Evolutionary conservation across 1,139 yeast species (phyloP).

Genomic region (Scheffersomyces lignicola): DNA sequence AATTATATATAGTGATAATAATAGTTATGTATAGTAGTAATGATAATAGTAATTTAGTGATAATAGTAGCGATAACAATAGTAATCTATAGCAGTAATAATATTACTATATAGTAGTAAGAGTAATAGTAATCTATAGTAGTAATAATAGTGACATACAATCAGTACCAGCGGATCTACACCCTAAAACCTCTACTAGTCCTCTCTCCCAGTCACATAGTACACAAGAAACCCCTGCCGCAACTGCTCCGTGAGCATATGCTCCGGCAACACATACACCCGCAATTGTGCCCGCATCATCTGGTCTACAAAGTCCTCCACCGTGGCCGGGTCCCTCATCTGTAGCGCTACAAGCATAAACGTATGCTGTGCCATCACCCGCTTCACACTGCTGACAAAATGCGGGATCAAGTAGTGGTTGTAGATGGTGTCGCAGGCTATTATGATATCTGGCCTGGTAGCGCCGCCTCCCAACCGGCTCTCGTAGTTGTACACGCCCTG

Average conservation of each 20-base stretch:
- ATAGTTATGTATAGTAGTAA: no score
- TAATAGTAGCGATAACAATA: no score
- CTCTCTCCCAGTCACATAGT: conserved; percentile 21
- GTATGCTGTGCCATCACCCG: conserved; percentile 32
- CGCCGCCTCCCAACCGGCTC: conserved; percentile 7
- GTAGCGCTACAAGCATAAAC: conserved; percentile 49
- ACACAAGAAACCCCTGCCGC: conserved; percentile 45
- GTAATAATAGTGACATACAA: no score
- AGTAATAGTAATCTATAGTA: no score
- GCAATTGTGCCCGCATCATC: conserved; percentile 18
- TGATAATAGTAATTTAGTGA: no score
- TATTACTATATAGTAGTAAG: no score
- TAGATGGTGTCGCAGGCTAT: conserved; percentile 73
- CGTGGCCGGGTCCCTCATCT: conserved; percentile 55
- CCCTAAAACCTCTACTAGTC: background rate
- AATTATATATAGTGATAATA: no score
- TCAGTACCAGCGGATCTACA: background rate
- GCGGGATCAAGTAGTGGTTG: conserved; percentile 60
- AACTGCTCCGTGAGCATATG: conserved; percentile 28
- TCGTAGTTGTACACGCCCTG: conserved; percentile 26
- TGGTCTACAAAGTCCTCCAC: conserved; percentile 46
- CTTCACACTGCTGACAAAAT: conserved; percentile 45
- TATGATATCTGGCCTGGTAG: conserved; percentile 40
- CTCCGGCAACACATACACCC: conserved; percentile 27
- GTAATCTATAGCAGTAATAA: no score